Conservation (phyloP, 2,329 filamentous ascomycete species). For the Diaporthe velutina region DNA sequence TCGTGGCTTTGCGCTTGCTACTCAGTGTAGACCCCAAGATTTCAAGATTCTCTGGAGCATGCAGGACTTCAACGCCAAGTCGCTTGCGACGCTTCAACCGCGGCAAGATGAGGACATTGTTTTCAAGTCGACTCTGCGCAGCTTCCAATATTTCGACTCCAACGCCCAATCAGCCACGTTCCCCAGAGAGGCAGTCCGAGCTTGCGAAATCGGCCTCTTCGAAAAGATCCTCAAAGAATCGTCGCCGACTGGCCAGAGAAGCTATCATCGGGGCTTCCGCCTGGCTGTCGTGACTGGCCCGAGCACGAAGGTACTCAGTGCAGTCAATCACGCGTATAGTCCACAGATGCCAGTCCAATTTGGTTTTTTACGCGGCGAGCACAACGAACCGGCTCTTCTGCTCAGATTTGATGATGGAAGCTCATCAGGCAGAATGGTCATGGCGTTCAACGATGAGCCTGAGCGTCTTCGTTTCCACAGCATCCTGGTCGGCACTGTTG, state of each 20-base stretch:
- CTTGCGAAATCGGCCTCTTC: slow-evolving; percentile 82
- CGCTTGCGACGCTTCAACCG: slow-evolving; percentile 78
- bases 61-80: slow-evolving; percentile 85
- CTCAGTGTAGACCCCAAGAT: slow-evolving; percentile 81
- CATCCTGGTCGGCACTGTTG: slow-evolving; percentile 78
- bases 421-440: slow-evolving; percentile 77
- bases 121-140: slow-evolving; percentile 77
- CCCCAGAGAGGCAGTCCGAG: slow-evolving; percentile 78
- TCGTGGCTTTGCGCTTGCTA: slow-evolving; percentile 78
- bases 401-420: slow-evolving; percentile 77
- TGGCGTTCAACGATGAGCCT: slow-evolving; percentile 81
- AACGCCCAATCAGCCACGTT: slow-evolving; percentile 78
- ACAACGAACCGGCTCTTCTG: slow-evolving; percentile 76
- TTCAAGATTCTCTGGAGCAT: slow-evolving; percentile 85
- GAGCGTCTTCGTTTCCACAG: slow-evolving; percentile 80
- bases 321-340: slow-evolving; percentile 77
- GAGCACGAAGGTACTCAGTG: slow-evolving; percentile 81
- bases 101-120: slow-evolving; percentile 77
- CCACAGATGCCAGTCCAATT: slow-evolving; percentile 80
- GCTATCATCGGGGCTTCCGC: slow-evolving; percentile 83
- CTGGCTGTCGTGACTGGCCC: slow-evolving; percentile 83
- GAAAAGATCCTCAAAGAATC: slow-evolving; percentile 77
- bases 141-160: slow-evolving; percentile 86
- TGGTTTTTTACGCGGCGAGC: slow-evolving; percentile 80
- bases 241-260: slow-evolving; percentile 79